Conservation (phyloP, 2,329 filamentous ascomycete genomes). For the Nectriaceae sp. region DNA sequence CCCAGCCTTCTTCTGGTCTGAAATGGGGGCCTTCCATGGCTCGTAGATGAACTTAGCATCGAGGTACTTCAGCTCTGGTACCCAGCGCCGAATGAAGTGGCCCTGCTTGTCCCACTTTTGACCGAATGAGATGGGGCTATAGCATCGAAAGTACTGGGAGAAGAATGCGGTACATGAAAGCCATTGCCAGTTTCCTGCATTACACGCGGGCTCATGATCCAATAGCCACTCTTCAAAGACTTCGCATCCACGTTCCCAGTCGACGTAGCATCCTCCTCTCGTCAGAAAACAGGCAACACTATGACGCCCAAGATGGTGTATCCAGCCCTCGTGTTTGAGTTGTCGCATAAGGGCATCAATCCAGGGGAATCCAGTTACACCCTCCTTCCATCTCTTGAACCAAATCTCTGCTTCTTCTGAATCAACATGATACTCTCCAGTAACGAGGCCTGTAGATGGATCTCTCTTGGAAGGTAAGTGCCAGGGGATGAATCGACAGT, state of each 20-base stretch:
- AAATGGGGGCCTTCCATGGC: conserved; percentile 72
- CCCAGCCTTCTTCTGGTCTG: conserved; percentile 68
- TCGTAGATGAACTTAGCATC: conserved; percentile 76
- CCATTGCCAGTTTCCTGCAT: conserved; percentile 80
- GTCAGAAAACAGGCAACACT: conserved; percentile 82
- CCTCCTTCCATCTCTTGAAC: conserved; percentile 69
- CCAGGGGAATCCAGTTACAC: conserved; percentile 75
- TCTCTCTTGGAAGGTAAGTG: conserved; percentile 66
- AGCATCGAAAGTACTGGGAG: conserved; percentile 70
- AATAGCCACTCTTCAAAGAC: conserved; percentile 77
- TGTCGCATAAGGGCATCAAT: conserved; percentile 82
- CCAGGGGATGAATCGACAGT: conserved; percentile 78
- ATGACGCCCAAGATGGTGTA: conserved; percentile 77
- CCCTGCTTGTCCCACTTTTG: conserved; percentile 77
- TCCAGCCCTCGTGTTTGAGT: conserved; percentile 72
- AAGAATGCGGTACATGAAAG: conserved; percentile 76
- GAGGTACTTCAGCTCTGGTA: conserved; percentile 65
- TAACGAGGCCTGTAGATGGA: conserved; percentile 47
- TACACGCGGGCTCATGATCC: conserved; percentile 74
- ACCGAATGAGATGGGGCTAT: conserved; percentile 70
- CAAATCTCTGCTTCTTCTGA: conserved; percentile 61
- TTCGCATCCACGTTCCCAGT: conserved; percentile 77
- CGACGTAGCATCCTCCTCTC: conserved; percentile 74
- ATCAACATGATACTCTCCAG: conserved; percentile 66
- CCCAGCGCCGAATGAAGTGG: conserved; percentile 62